Percentiles rank a stretch among this genome's conserved stretches.
Evolutionary conservation across 2,329 filamentous ascomycete genomes (phyloP).

Genomic region (Grosmannia serpens): DNA sequence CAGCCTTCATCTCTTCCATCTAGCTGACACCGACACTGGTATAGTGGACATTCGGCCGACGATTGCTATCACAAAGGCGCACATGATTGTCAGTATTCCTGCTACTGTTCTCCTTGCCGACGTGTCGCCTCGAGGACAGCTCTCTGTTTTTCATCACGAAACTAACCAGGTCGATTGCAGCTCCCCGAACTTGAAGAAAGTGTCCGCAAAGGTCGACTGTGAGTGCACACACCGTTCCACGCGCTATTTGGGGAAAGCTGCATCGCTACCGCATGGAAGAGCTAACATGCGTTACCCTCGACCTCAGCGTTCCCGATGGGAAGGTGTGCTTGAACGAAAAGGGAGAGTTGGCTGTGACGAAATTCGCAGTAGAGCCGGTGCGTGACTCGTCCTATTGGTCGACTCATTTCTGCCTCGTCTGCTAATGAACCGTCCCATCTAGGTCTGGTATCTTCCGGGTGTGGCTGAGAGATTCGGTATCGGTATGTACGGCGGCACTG

Average conservation of each 20-base stretch:
- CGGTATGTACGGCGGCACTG: slow-evolving; percentile 29
- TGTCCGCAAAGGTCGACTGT: slow-evolving; percentile 66
- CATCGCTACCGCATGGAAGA: neutral
- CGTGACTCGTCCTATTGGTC: slow-evolving; percentile 17
- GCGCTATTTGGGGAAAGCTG: neutral
- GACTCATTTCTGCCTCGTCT: neutral
- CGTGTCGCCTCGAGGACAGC: too few relatives aligned
- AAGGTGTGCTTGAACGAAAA: slow-evolving; percentile 79
- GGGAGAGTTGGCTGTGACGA: slow-evolving; percentile 87
- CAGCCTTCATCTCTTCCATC: too few relatives aligned
- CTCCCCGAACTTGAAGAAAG: slow-evolving; percentile 89
- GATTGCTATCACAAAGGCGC: slow-evolving; percentile 82
- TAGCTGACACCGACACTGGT: slow-evolving; percentile 5
- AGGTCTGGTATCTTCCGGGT: slow-evolving; percentile 71
- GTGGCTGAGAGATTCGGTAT: slow-evolving; percentile 91
- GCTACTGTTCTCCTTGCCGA: neutral
- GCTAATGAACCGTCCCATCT: neutral
- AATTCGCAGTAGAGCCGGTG: slow-evolving; percentile 91
- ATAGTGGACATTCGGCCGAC: slow-evolving; percentile 75
- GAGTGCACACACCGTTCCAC: slow-evolving; percentile 3
- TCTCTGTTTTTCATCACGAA: neutral
- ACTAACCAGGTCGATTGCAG: slow-evolving; percentile 18
- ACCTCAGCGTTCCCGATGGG: slow-evolving; percentile 54
- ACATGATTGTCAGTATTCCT: slow-evolving; percentile 56
- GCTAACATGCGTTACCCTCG: neutral